These are phyloP conservation scores for Colletotrichum sp. DNA, from an alignment of 2,329 filamentous ascomycete genomes.

Conservation along the genomic window DNA sequence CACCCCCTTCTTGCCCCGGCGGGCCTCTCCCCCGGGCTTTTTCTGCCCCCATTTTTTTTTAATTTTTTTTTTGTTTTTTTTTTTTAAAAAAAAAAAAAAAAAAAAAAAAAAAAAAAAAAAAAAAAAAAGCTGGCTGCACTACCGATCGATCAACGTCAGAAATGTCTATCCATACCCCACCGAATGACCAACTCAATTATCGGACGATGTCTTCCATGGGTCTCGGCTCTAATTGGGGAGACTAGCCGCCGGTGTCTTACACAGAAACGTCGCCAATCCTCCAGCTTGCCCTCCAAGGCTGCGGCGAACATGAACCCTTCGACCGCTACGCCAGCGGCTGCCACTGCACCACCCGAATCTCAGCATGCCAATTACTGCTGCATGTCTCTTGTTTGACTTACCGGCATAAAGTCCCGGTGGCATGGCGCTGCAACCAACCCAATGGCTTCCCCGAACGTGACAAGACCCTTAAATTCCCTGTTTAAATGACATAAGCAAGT, in stretches of 20 bases:
- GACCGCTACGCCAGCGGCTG: background rate
- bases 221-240: background rate
- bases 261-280: background rate
- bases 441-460: background rate
- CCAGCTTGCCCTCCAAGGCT: background rate
- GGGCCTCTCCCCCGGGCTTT: no score
- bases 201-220: constrained; percentile 13
- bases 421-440: background rate
- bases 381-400: background rate
- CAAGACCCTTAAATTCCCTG: background rate
- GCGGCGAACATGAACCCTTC: background rate
- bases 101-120: background rate
- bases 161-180: constrained; percentile 11
- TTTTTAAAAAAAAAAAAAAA: no score
- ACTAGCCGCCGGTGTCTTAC: background rate
- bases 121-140: background rate
- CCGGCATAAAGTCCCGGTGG: constrained; percentile 1
- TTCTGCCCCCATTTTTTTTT: no score
- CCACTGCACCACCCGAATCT: background rate
- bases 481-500: background rate
- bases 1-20: no score
- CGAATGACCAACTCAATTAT: constrained; percentile 6
- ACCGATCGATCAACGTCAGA: constrained; percentile 15
- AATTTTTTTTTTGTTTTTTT: no score
- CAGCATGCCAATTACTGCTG: background rate